These are phyloP conservation scores for Crithidia sp. DNA, from an alignment of 208 protist species.

Conservation along the genomic window DNA sequence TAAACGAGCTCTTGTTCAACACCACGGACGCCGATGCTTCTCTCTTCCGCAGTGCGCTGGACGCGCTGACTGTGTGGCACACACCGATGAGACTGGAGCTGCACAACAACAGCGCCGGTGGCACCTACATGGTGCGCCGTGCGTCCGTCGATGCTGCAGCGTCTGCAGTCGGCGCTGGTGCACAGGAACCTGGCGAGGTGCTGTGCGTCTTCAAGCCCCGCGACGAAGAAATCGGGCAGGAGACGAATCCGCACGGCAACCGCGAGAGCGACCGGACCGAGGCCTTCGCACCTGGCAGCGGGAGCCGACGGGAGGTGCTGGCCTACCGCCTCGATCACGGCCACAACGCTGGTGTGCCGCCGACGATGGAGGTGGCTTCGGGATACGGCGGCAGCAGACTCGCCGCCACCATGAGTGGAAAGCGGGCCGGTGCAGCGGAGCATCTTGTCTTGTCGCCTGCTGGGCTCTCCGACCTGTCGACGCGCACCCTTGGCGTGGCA, in stretches of 20 bases:
- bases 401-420: neutral
- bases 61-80: constrained; percentile 25
- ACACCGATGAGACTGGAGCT: constrained; percentile 34
- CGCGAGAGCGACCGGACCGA: constrained; percentile 41
- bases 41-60: constrained; percentile 14
- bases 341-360: constrained; percentile 64
- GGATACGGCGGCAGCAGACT: neutral
- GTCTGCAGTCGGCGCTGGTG: neutral
- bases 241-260: constrained; percentile 63
- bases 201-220: constrained; percentile 72
- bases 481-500: neutral
- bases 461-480: constrained; percentile 7
- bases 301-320: constrained; percentile 69
- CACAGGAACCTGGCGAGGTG: neutral
- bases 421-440: too few relatives aligned
- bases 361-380: constrained; percentile 59
- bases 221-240: constrained; percentile 67
- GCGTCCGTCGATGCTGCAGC: neutral
- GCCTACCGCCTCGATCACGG: constrained; percentile 72
- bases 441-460: neutral
- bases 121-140: constrained; percentile 69
- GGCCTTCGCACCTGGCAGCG: constrained; percentile 63
- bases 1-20: constrained; percentile 37
- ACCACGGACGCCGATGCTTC: neutral
- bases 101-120: constrained; percentile 61